Evolutionary conservation across 768 basidiomycete genomes (phyloP), one percentile per base, ranked within the genome.

Genomic region (Guyanaporus albipodus): DNA sequence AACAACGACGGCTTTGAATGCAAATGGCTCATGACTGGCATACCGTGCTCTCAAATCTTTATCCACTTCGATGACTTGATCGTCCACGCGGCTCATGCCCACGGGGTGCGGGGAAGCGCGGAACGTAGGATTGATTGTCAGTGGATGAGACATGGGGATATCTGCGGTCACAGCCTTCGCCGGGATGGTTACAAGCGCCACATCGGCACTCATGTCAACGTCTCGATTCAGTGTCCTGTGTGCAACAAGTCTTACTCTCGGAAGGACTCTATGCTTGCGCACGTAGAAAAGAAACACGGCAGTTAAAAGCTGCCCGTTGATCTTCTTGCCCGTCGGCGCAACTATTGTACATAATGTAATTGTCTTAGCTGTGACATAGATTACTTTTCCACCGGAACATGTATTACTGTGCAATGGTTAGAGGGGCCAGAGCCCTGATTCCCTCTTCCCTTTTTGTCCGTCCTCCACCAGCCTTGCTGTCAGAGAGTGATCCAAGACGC

Each of bases 171-270:
- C 0, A 0, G 12, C 1, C 34, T 6, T 10, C 48, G 53, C 5
- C 34, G 60, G 2, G 36, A 50, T 8, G 29, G 7, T 0, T 31
- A 51, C 6, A 34, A 35, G 0, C 52, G 58, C 0, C 59, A 64
- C 21, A 48, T 53, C 0, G 29, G 11, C 0, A 29, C 8, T 0
- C 63, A 62, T 9, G 3, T 47, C 0, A 8, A 39, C 0, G 4
- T 0, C 9, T 28, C 24, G 1, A 33, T 43, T 11, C 0, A 8
- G 8, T 59, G 52, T 34, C 4, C 15, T 0, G 29, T 14, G 3
- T 57, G 49, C 10, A 19, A 9, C 4, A 50, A 38, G 21, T 0
- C 4, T 0, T 61, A 42, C 18, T 55, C 53, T 7, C 47, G 54
- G 1, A 15, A 1, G 0, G 55, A 57, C 22, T 18, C 48, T 0